Base-by-base conservation (phyloP, 495 filamentous ascomycete species). In the Glutinoglossum americanum region DNA sequence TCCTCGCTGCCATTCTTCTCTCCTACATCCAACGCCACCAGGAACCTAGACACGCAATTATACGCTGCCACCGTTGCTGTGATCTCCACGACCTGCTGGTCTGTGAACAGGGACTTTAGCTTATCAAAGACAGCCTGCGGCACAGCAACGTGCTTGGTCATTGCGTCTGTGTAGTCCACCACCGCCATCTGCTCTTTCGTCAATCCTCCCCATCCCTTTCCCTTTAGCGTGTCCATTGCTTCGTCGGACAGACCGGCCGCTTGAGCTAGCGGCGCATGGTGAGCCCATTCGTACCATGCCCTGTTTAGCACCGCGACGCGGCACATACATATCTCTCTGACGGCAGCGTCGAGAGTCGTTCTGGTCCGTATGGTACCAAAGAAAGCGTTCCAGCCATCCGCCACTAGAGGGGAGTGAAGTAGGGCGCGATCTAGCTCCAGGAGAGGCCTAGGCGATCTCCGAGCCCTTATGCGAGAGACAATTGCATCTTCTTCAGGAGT, bases 1-100 rank as follows among this genome's bases (percentile, higher is more conserved):
- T 45, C 41, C 41, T 45, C 41, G 3, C 17, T 45, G 41, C 41
- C 41, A 10, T 45, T 45, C n/a, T 54, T 74, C 66, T 82, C 79
- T 21, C 78, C 79, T 72, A 89, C 85, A 70, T 90, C 82, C 61
- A 94, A 65, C 21, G 86, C 86, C 32, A 93, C 86, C 61, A 93
- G 68, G 63, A 93, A 90, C 51, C 87, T 74, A 62, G 82, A 86
- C 11, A 94, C 87, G 67, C 84, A 88, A 65, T 93, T 93, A 65
- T 94, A 93, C 30, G 78, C 80, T n/a, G 82, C 85, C 60, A 83
- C 79, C 26, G 83, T 87, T 17, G 85, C 79, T 57, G 82, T 85
- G 60, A 89, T 74, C 72, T 92, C 86, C 35, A 89, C 83, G 35
- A 85, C 70, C 71, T 87, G 81, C 67, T 73, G 73, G 57, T 87